Evolutionary conservation across 2,329 filamentous ascomycete species (phyloP), one percentile per base, ranked within the genome.

Genomic region (Arachnomyces sp.): DNA sequence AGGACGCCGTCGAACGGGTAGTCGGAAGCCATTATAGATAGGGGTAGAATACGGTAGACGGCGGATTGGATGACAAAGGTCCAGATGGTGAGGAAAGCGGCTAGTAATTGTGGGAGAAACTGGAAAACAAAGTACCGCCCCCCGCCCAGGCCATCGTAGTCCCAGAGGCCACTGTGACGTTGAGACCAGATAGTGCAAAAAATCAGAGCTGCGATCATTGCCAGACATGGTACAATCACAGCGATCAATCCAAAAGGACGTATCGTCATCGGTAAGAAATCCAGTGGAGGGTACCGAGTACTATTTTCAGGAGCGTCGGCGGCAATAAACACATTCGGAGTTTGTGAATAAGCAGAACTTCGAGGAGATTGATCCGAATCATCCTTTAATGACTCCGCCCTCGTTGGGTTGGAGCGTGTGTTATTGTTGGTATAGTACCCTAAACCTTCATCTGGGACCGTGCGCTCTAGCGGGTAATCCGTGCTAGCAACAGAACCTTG

Each of bases 101-200:
- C 86, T 11, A 93, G 56, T 0, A 94, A 67, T 42, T 88, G 86
- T 2, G 90, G 89, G 1, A 95, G 66, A 48, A 94, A 86, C 45
- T 87, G 77, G 60, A 94, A 92, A 34, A 93, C 63, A 59, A 95
- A 95, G 62, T 93, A 95, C 48, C 80, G 74, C 7, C 73, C 73
- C 36, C 82, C 82, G 45, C 84, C 83, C 42, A 87, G 82, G 21
- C 73, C 73, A 28, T 68, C 66, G 57, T 89, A 95, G 3, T 72
- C 63, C 55, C 76, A 79, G 9, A 95, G 66, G 1, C 86, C 86
- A 7, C 71, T 61, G 47, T 81, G 71, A 4, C 64, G 59, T 29
- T 71, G 62, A 8, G 84, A 86, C 65, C 78, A 87, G 28, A 84
- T 65, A 42, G 84, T 85, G 48, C 77, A 80, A 57, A 89, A 82